Conservation (phyloP, 129 eudicot genomes). For the Lactuca sativa region DNA sequence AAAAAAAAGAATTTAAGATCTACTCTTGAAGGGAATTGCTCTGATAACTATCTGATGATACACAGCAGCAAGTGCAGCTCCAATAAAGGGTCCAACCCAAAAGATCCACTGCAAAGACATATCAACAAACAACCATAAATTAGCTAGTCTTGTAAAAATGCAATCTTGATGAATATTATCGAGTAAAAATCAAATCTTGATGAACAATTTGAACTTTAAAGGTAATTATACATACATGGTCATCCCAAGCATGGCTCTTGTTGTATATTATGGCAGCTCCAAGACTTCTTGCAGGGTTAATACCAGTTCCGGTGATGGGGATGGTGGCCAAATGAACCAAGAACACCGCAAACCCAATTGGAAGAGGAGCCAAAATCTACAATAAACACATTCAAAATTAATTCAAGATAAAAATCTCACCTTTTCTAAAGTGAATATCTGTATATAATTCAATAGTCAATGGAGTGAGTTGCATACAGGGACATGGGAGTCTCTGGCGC, state of each 20-base stretch:
- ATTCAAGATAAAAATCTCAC: neutral
- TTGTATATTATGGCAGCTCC: constrained; percentile 72
- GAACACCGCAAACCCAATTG: constrained; percentile 70
- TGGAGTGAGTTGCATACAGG: constrained; percentile 48
- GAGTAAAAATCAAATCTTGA: neutral
- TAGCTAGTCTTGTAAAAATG: neutral
- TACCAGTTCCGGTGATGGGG: constrained; percentile 77
- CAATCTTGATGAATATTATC: neutral
- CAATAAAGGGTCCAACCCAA: constrained; percentile 72
- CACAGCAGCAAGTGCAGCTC: constrained; percentile 72
- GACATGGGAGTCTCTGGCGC: constrained; percentile 76
- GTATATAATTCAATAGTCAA: neutral
- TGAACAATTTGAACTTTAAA: neutral
- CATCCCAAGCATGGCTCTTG: constrained; percentile 72
- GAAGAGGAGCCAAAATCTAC: constrained; percentile 75
- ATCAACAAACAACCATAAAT: neutral
- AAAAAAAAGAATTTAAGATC: constrained; percentile 27
- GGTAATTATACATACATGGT: constrained; percentile 39
- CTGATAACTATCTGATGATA: constrained; percentile 57
- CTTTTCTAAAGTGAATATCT: neutral
- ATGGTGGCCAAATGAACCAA: constrained; percentile 75
- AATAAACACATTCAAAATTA: constrained; percentile 1
- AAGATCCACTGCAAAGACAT: constrained; percentile 54
- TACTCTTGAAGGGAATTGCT: constrained; percentile 68
- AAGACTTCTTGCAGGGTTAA: constrained; percentile 76